Conservation (phyloP, 768 basidiomycete genomes). For the Mycena venus region DNA sequence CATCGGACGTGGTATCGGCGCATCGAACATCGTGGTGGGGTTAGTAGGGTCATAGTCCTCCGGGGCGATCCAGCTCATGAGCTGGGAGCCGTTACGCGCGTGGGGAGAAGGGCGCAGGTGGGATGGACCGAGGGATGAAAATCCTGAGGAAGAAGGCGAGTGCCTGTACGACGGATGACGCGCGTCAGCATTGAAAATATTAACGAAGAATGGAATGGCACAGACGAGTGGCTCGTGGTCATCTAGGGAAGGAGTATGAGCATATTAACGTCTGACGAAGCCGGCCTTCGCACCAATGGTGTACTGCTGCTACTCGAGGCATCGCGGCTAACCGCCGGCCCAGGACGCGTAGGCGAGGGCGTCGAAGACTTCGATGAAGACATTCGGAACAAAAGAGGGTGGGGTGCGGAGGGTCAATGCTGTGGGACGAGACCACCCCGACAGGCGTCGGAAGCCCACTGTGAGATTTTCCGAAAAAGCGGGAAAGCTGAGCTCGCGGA, state of each 20-base stretch:
- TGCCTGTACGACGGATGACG: background rate
- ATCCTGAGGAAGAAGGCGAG: background rate
- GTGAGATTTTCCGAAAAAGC: too few species aligned
- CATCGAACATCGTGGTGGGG: background rate
- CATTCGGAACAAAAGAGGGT: background rate
- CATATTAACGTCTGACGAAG: background rate
- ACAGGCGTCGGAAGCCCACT: too few species aligned
- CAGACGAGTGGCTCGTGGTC: constrained; percentile 1
- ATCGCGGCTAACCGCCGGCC: background rate
- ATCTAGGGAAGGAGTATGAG: constrained; percentile 1
- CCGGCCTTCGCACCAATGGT: constrained; percentile 12
- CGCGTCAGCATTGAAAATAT: background rate
- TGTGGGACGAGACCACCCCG: too few species aligned
- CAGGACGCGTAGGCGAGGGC: background rate
- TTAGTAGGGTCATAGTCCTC: constrained; percentile 24
- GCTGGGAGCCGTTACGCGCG: background rate
- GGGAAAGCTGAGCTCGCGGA: too few species aligned
- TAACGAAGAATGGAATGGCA: background rate
- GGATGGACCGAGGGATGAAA: background rate
- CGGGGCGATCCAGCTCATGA: constrained; percentile 25
- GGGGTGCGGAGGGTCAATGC: background rate
- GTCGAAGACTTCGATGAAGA: background rate
- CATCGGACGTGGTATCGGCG: constrained; percentile 13
- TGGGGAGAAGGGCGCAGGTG: background rate
- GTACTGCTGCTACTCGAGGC: constrained; percentile 16